Percentiles rank a stretch among this genome's conserved stretches.
Conservation (phyloP, 345 rosid genomes). For the Linum lewisii region DNA sequence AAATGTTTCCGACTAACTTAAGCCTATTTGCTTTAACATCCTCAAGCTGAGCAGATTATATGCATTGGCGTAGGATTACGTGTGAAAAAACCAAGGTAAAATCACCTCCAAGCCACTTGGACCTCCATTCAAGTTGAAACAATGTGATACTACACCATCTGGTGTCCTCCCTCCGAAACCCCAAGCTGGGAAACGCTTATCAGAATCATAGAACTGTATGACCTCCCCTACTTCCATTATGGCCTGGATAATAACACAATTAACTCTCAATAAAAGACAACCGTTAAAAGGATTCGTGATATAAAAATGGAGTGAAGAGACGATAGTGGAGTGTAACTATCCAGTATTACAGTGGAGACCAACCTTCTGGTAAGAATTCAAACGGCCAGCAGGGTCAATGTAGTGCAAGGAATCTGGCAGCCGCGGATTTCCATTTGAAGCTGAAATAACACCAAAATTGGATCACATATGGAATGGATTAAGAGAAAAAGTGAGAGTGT, state of each 20-base stretch:
- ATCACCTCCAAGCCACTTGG: slow-evolving; percentile 51
- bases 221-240: slow-evolving; percentile 82
- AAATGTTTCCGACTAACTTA: neutral
- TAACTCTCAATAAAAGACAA: neutral
- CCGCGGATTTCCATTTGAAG: slow-evolving; percentile 80
- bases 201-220: slow-evolving; percentile 76
- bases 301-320: neutral
- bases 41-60: no score
- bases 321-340: neutral
- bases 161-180: slow-evolving; percentile 77
- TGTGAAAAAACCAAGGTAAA: neutral
- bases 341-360: neutral
- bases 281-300: neutral
- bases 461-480: neutral
- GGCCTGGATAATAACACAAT: slow-evolving; percentile 37
- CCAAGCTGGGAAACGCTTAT: slow-evolving; percentile 73
- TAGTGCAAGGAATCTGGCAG: slow-evolving; percentile 66
- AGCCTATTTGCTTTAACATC: no score
- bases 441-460: slow-evolving; percentile 25
- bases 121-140: slow-evolving; percentile 67
- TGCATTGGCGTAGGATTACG: no score
- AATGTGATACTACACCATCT: slow-evolving; percentile 54
- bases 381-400: slow-evolving; percentile 63
- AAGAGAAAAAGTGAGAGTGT: neutral
- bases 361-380: slow-evolving; percentile 81